Evolutionary conservation across 2,329 filamentous ascomycete genomes (phyloP).

Genomic region (Neurospora sp.): DNA sequence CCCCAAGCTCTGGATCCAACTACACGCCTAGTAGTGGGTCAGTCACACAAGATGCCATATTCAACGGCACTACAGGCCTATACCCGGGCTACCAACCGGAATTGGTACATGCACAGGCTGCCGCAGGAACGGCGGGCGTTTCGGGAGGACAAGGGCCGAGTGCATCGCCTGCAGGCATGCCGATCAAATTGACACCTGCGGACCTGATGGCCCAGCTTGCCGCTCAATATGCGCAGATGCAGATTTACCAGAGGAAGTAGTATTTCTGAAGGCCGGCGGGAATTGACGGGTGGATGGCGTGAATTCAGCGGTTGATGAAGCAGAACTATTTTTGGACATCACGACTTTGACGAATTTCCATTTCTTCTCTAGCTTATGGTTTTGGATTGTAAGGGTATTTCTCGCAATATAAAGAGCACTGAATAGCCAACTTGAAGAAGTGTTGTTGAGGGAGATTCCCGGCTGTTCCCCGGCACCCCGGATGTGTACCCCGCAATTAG

Average conservation of each 20-base stretch:
- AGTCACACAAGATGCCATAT: background rate
- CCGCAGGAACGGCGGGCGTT: background rate
- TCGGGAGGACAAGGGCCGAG: background rate
- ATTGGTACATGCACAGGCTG: background rate
- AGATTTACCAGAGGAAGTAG: background rate
- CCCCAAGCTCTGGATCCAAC: background rate
- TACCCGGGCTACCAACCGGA: background rate
- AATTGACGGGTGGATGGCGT: background rate
- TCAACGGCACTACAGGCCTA: background rate
- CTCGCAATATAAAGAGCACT: background rate
- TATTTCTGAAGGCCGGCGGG: background rate
- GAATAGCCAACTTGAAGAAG: background rate
- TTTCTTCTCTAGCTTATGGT: background rate
- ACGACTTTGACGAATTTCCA: background rate
- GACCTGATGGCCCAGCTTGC: background rate
- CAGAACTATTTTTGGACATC: background rate
- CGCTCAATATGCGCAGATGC: background rate
- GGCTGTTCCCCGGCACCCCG: background rate
- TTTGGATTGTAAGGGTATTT: background rate
- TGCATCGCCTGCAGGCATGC: background rate
- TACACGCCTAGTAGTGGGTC: background rate
- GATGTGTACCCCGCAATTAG: background rate
- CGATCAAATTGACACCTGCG: background rate
- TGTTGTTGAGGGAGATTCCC: background rate
- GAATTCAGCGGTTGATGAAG: background rate